Conservation (phyloP, 1,284 basidiomycete genomes). For the Volvariella surrecta region DNA sequence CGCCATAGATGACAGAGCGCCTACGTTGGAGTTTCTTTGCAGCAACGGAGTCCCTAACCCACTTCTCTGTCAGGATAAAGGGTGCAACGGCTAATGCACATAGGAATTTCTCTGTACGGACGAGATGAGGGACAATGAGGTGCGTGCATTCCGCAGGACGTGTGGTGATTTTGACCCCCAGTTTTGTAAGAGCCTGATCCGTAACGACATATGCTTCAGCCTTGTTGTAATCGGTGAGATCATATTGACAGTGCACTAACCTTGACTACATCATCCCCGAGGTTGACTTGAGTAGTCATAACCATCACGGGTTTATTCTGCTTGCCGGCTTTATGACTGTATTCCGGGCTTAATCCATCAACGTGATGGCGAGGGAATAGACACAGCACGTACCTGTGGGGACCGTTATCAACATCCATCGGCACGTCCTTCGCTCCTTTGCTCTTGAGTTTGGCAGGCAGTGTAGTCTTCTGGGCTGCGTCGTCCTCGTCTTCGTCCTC, state of each 20-base stretch:
- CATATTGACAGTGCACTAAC: slow-evolving; percentile 23
- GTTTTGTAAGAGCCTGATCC: slow-evolving; percentile 52
- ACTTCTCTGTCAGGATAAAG: slow-evolving; percentile 53
- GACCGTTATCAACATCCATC: too few species aligned
- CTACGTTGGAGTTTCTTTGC: slow-evolving; percentile 53
- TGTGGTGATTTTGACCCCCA: slow-evolving; percentile 57
- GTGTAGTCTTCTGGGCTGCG: background rate
- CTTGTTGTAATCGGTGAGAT: background rate
- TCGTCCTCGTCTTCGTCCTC: background rate
- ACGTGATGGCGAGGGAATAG: too few species aligned
- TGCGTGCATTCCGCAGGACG: slow-evolving; percentile 68
- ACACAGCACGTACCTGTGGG: too few species aligned
- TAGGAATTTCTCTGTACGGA: slow-evolving; percentile 80
- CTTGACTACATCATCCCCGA: slow-evolving; percentile 47
- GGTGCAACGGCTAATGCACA: slow-evolving; percentile 58
- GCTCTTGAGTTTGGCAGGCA: background rate
- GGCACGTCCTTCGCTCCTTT: too few species aligned
- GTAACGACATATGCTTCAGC: slow-evolving; percentile 5
- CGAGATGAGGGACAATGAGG: slow-evolving; percentile 56
- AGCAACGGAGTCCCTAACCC: slow-evolving; percentile 54
- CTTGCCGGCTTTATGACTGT: background rate
- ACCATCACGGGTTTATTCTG: slow-evolving; percentile 27
- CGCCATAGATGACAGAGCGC: slow-evolving; percentile 18
- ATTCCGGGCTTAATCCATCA: background rate
- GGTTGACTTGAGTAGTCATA: slow-evolving; percentile 51